phyloP scores from a whole-genome alignment of 2,329 filamentous ascomycete genomes.

The Epichloe scottii region DNA sequence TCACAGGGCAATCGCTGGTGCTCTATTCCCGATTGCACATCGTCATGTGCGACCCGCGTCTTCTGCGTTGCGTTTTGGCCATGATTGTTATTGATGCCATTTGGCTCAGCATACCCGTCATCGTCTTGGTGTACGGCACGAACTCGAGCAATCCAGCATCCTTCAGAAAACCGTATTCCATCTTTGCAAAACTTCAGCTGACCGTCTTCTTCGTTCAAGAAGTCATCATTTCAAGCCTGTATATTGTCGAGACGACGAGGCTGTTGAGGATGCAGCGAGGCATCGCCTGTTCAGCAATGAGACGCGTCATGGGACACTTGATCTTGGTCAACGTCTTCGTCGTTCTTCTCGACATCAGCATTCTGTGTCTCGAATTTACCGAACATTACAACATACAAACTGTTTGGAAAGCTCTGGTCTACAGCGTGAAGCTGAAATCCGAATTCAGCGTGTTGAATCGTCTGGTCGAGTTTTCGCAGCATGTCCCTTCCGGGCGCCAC shows the following conservation, averaged over 20 bases:
- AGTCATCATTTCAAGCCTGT: conserved; percentile 37
- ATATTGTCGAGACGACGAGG: conserved; percentile 38
- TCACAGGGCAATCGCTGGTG: conserved; percentile 48
- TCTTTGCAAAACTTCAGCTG: conserved; percentile 42
- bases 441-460: conserved; percentile 24
- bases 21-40: conserved; percentile 51
- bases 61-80: conserved; percentile 35
- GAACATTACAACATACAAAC: conserved; percentile 21
- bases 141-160: conserved; percentile 20
- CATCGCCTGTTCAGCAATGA: conserved; percentile 8
- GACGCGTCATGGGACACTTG: conserved; percentile 17
- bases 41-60: conserved; percentile 35
- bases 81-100: conserved; percentile 46
- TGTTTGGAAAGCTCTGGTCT: conserved; percentile 20
- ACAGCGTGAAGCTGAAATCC: conserved; percentile 25
- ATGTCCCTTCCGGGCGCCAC: not conserved
- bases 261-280: conserved; percentile 31
- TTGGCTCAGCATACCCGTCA: conserved; percentile 40
- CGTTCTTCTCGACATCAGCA: conserved; percentile 28
- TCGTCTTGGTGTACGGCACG: conserved; percentile 40
- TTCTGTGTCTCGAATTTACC: conserved; percentile 20
- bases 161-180: conserved; percentile 22
- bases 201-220: conserved; percentile 44
- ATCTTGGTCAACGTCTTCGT: conserved; percentile 29
- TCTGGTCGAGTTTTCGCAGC: conserved; percentile 21